These are phyloP conservation scores for Trichoderma sp. DNA, from an alignment of 2,329 filamentous ascomycete species.

Conservation along the genomic window DNA sequence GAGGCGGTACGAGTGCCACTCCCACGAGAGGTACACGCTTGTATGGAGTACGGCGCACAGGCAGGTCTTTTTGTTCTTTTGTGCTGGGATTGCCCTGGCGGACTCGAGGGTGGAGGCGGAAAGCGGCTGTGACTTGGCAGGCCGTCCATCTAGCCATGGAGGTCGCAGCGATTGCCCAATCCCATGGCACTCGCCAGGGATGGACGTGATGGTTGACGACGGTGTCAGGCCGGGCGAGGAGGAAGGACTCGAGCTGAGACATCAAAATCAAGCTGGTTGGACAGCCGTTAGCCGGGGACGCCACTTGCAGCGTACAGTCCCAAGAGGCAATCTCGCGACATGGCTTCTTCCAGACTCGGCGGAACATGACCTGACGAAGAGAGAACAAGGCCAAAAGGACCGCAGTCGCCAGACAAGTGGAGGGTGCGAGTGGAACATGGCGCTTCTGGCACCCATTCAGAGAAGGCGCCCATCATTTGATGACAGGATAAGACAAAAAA, in stretches of 20 bases:
- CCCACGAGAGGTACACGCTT: not conserved
- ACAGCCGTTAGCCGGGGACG: slow-evolving; percentile 18
- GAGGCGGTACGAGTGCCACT: not conserved
- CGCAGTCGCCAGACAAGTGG: slow-evolving; percentile 2
- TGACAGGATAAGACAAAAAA: not conserved
- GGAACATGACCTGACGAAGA: not conserved
- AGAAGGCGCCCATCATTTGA: not conserved
- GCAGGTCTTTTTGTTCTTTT: not conserved
- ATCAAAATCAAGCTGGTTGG: slow-evolving; percentile 18
- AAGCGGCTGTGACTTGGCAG: not conserved
- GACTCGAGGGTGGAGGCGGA: not conserved
- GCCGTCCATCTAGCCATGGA: not conserved
- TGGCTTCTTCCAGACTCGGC: not conserved
- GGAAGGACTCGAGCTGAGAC: slow-evolving; percentile 26
- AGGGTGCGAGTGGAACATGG: slow-evolving; percentile 19
- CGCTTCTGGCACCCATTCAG: slow-evolving; percentile 3
- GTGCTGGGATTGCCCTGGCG: not conserved
- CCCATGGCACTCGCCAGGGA: not conserved
- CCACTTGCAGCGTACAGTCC: slow-evolving; percentile 4
- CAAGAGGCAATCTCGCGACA: slow-evolving; percentile 13
- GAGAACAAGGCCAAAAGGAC: slow-evolving; percentile 6
- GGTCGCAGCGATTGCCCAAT: slow-evolving; percentile 14
- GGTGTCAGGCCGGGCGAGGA: not conserved
- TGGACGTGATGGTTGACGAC: not conserved
- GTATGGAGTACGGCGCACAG: not conserved